Evolutionary conservation across 2,329 filamentous ascomycete genomes (phyloP).

Genomic region (Eutypa lata): DNA sequence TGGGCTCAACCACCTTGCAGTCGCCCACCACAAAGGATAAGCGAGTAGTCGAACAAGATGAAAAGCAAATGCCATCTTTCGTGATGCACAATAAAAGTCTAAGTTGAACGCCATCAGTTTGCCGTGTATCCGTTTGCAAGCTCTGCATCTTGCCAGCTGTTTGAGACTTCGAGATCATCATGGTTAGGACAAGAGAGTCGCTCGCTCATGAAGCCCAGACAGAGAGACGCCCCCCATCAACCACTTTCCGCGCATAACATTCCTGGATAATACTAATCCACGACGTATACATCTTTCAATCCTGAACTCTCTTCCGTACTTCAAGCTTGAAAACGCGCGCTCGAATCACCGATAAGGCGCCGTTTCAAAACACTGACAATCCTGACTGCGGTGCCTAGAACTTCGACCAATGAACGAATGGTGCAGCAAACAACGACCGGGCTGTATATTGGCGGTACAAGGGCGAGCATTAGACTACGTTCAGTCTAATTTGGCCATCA

Average conservation of each 20-base stretch:
- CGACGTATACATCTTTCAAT: background rate
- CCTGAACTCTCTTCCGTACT: background rate
- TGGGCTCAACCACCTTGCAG: constrained; percentile 29
- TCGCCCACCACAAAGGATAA: constrained; percentile 29
- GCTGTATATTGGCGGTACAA: constrained; percentile 25
- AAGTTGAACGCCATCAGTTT: constrained; percentile 30
- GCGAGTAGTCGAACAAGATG: constrained; percentile 36
- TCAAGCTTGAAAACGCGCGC: background rate
- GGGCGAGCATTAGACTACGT: constrained; percentile 25
- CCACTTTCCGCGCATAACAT: background rate
- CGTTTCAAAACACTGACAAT: background rate
- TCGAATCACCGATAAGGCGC: background rate
- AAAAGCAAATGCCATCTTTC: constrained; percentile 46
- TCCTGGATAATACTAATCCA: background rate
- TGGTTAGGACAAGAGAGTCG: background rate
- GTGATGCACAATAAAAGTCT: constrained; percentile 52
- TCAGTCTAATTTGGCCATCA: constrained; percentile 98
- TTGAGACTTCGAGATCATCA: background rate
- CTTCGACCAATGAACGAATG: constrained; percentile 27
- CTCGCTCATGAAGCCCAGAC: background rate
- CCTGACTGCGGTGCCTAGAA: constrained; percentile 16
- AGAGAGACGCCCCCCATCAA: background rate
- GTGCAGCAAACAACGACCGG: constrained; percentile 28
- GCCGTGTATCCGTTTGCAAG: constrained; percentile 22
- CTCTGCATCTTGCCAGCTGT: constrained; percentile 18